These are phyloP conservation scores for Spergularia bocconei DNA, from an alignment of 148 eudicot genomes.

Conservation along the genomic window DNA sequence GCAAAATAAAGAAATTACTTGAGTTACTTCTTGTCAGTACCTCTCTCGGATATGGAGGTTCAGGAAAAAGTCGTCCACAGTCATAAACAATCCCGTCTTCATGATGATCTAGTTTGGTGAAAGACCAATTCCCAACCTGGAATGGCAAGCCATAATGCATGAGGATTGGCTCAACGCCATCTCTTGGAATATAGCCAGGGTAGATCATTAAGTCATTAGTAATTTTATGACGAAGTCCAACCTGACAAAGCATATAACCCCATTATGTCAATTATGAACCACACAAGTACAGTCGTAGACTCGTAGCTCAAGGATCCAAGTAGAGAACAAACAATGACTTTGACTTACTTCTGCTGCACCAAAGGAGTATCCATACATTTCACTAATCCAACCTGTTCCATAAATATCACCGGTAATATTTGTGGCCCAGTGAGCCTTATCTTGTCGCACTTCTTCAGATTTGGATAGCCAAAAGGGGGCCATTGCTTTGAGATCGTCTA, in stretches of 20 bases:
- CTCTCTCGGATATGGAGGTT: slow-evolving; percentile 99
- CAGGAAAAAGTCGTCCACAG: slow-evolving; percentile 91
- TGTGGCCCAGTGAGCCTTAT: slow-evolving; percentile 86
- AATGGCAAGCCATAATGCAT: slow-evolving; percentile 94
- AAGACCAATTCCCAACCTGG: slow-evolving; percentile 90
- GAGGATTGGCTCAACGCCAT: slow-evolving; percentile 80
- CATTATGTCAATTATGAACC: slow-evolving; percentile 18
- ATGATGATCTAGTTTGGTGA: slow-evolving; percentile 80
- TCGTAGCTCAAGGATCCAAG: background rate
- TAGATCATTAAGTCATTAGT: slow-evolving; percentile 88
- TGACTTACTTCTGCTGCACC: slow-evolving; percentile 84
- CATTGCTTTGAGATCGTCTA: slow-evolving; percentile 87
- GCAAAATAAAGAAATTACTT: background rate
- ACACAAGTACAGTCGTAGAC: background rate
- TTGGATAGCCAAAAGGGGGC: slow-evolving; percentile 97
- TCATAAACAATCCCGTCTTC: slow-evolving; percentile 83
- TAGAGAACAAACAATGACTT: slow-evolving; percentile 7
- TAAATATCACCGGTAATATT: slow-evolving; percentile 93
- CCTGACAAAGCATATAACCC: slow-evolving; percentile 44
- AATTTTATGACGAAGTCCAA: slow-evolving; percentile 91
- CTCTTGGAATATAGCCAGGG: slow-evolving; percentile 82
- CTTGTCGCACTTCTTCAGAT: slow-evolving; percentile 92
- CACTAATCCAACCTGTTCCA: slow-evolving; percentile 98
- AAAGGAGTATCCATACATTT: slow-evolving; percentile 99
- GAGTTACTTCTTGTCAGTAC: slow-evolving; percentile 30